Conservation (phyloP, 352 stramenopile species). For the Thalassiosira mediterranea region DNA sequence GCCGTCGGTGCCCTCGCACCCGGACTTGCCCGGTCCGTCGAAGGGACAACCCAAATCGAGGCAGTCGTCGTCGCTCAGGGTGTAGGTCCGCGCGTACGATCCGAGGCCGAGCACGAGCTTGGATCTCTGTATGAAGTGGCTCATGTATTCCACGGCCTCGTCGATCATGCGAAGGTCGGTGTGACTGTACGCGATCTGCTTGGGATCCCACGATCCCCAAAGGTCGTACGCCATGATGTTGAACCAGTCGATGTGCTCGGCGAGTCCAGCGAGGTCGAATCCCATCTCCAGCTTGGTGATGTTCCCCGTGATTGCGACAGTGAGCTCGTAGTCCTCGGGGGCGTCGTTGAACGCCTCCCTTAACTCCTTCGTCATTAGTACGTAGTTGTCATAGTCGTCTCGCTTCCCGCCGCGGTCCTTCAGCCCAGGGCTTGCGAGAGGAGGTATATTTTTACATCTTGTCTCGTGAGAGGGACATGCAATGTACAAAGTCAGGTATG, state of each 20-base stretch:
- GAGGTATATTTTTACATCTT: no score
- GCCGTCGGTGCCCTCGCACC: slow-evolving; percentile 57
- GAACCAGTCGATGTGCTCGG: slow-evolving; percentile 62
- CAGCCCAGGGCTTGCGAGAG: slow-evolving; percentile 17
- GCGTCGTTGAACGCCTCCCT: slow-evolving; percentile 51
- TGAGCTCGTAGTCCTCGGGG: slow-evolving; percentile 48
- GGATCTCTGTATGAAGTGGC: slow-evolving; percentile 56
- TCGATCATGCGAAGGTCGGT: slow-evolving; percentile 69
- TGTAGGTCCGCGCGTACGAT: slow-evolving; percentile 61
- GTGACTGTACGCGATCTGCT: slow-evolving; percentile 46
- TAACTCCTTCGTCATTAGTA: slow-evolving; percentile 59
- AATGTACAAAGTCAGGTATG: no score
- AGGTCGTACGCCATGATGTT: slow-evolving; percentile 70
- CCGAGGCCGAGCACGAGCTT: slow-evolving; percentile 59
- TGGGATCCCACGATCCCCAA: slow-evolving; percentile 56
- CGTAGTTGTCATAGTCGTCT: slow-evolving; percentile 66
- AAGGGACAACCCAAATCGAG: slow-evolving; percentile 58
- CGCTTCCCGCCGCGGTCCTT: slow-evolving; percentile 51
- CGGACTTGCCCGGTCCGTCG: slow-evolving; percentile 38
- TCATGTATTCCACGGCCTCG: slow-evolving; percentile 63
- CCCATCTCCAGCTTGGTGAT: slow-evolving; percentile 59
- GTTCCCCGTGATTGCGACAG: slow-evolving; percentile 54
- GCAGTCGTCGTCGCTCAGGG: slow-evolving; percentile 50
- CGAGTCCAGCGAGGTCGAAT: slow-evolving; percentile 56
- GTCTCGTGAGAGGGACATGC: no score